Base-by-base conservation (phyloP, 352 stramenopile species). In the Phytophthora quininea region DNA sequence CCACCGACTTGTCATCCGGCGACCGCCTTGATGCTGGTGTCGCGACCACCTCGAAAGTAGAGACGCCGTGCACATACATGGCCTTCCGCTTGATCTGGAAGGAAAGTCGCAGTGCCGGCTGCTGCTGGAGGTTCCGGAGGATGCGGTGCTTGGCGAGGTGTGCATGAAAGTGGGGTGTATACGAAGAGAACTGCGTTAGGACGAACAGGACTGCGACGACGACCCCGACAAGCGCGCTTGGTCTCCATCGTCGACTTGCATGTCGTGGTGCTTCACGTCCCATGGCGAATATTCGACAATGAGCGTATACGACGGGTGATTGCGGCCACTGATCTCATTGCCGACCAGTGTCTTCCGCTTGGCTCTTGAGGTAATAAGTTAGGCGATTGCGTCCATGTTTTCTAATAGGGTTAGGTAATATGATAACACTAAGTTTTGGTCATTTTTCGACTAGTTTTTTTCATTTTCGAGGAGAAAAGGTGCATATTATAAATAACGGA, bases 91-190 rank as follows among this genome's bases (percentile, higher is more conserved):
- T 84, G 54, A 83, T 40, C 24, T 68, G 62, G 55, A 84, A 75
- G 1, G 64, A 71, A 10, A 86, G 62, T 32, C 65, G 64, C 40
- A 86, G 64, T 43, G 69, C 73, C 9, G 74, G 69, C 45, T 72
- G 53, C 46, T 71, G 55, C 38, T 81, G 68, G 10, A 86, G 62
- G 32, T 69, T 73, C 3, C 62, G 69, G n/a, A 86, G 64, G 66
- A 80, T 71, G 27, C 67, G 72, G 54, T 86, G 74, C 51, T 86
- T 80, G 46, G 77, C 64, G 24, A 83, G 24, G 33, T 79, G 77
- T 8, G 68, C 58, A 47, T 79, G 65, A 38, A 82, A 70, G 57
- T 86, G 77, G 31, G 57, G 63, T 15, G 61, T 72, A 55, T 72
- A 78, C 57, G 56, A 50, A 31, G 62, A 63, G 29, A 64, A 51